Conservation (phyloP, 768 basidiomycete genomes). For the Boletus tylopilopsis region DNA sequence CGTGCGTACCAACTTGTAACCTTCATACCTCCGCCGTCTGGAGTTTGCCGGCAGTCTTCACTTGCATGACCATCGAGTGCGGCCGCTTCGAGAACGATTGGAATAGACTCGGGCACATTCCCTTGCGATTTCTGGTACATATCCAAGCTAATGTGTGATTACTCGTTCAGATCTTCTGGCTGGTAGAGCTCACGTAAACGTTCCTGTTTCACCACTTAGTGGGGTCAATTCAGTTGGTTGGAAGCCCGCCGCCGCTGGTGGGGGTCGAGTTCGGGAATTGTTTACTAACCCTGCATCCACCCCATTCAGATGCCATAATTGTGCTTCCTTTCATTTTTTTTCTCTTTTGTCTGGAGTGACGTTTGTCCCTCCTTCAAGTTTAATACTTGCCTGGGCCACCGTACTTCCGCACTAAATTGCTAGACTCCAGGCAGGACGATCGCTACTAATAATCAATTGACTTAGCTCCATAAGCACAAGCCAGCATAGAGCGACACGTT, state of each 20-base stretch:
- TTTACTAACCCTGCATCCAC: neutral
- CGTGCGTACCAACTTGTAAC: conserved; percentile 14
- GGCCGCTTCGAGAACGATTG: conserved; percentile 11
- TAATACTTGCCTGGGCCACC: conserved; percentile 1
- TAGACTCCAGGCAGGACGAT: conserved; percentile 1
- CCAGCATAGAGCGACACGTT: conserved; percentile 19
- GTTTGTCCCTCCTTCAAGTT: neutral
- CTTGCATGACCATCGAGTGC: conserved; percentile 5
- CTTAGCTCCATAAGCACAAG: conserved; percentile 7
- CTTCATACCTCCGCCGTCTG: conserved; percentile 13
- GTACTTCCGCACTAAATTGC: conserved; percentile 7
- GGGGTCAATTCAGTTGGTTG: neutral
- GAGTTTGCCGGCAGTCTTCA: conserved; percentile 10
- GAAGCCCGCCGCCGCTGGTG: too few species aligned
- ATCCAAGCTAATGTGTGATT: conserved; percentile 16
- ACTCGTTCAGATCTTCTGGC: neutral
- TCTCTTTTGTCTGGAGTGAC: neutral
- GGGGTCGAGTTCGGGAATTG: conserved; percentile 1
- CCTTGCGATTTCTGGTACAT: conserved; percentile 3
- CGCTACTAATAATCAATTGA: conserved; percentile 1
- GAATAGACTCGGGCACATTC: conserved; percentile 7
- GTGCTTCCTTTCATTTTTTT: neutral
- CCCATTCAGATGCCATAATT: conserved; percentile 1
- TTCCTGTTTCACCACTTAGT: conserved; percentile 9
- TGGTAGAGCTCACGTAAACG: neutral